Base-by-base conservation (phyloP, 2,329 filamentous ascomycete genomes). In the Zymoseptoria ardabiliae region DNA sequence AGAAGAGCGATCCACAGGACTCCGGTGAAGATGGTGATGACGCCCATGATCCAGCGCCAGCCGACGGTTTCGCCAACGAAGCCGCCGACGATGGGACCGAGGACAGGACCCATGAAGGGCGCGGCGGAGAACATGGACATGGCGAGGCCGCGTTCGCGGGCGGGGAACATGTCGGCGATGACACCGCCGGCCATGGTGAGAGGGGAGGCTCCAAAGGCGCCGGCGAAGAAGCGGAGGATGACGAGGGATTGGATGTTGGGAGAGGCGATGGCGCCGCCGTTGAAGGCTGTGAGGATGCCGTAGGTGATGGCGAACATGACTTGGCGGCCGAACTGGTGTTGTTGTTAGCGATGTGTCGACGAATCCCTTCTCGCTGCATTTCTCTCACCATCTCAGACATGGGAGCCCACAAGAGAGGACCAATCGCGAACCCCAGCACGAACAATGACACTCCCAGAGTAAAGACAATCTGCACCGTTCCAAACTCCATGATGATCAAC, bases 41-140 rank as follows among this genome's bases (percentile, higher is more conserved):
- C 72, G 2, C 83, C 84, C 72, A 84, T 78, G 25, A 89, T 81
- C 87, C 87, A 90, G 63, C 84, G 78, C 87, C 86, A 89, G 50
- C 85, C 85, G 3, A 79, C 78, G 1, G 78, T 77, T 68, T 85
- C 77, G 20, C 84, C 82, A 0, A 88, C 76, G 69, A 89, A 90
- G 5, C 85, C 85, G 61, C 85, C 85, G 1, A 81, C 80, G 53
- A 89, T 84, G 1, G 86, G 86, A 0, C 86, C 84, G 1, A 72
- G 82, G 57, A 74, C 81, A 0, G 87, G 63, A 1, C 86, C 86
- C 58, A 89, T 76, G 70, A 88, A 88, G 0, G 86, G 86, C 7
- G 85, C 85, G 17, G 84, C 79, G 4, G 86, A 83, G 66, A 89
- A 90, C 28, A 88, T 69, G 19, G 82, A 81, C 63, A 85, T 81